Conservation (phyloP, 768 basidiomycete genomes). For the Mrakia blollopis region DNA sequence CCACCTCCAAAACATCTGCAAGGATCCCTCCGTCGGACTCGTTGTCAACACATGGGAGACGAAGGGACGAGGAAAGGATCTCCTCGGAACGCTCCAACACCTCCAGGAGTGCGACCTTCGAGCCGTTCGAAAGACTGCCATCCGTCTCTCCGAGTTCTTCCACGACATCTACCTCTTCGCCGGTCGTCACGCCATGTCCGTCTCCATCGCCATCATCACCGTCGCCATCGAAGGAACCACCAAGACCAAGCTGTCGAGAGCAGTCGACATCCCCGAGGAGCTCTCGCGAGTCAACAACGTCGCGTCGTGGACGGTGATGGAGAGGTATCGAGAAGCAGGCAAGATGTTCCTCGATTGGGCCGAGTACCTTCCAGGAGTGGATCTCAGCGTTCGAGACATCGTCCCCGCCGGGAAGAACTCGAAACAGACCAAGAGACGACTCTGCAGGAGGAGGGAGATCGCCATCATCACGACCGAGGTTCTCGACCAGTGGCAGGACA, state of each 20-base stretch:
- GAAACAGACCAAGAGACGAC: background rate
- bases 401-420: conserved; percentile 5
- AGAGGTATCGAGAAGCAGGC: conserved; percentile 28
- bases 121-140: conserved; percentile 14
- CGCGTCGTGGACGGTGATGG: conserved; percentile 28
- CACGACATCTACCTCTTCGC: conserved; percentile 21
- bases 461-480: conserved; percentile 21
- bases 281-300: conserved; percentile 17
- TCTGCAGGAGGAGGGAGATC: conserved; percentile 24
- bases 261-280: conserved; percentile 24
- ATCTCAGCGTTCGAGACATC: conserved; percentile 11
- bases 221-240: conserved; percentile 25
- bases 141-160: conserved; percentile 19
- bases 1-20: conserved; percentile 21
- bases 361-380: conserved; percentile 27
- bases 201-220: conserved; percentile 28
- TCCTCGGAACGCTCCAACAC: conserved; percentile 13
- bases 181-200: conserved; percentile 27
- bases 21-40: conserved; percentile 19
- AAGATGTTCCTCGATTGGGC: conserved; percentile 27
- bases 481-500: conserved; percentile 1
- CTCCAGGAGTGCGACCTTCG: conserved; percentile 12
- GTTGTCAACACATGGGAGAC: background rate
- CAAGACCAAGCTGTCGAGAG: conserved; percentile 13
- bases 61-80: conserved; percentile 2